Evolutionary conservation across 176 grass and related monocot species (phyloP), one percentile per base, ranked within the genome.

Genomic region (Musa acuminata): DNA sequence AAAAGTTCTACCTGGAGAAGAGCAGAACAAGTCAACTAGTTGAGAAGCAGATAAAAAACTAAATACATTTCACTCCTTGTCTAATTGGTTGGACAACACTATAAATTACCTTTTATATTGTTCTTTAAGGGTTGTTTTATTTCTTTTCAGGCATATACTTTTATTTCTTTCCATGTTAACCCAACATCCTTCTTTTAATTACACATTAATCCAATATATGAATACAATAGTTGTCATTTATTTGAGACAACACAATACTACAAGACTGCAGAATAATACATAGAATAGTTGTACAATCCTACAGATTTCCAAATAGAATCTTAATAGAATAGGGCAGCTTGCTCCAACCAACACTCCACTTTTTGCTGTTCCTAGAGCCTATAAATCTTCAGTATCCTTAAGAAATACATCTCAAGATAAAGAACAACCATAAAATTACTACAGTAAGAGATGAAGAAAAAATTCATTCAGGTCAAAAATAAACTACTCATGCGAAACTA

Each of bases 1-100:
- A 98, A 98, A 84, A 98, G 90, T 85, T 98, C 95, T 60, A 98
- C 95, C 90, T 98, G 86, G n/a, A 72, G 27, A 79, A 22, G 17
- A 51, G 35, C 2, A 51, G 62, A 26, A 80, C 62, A 12, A 52
- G 54, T 11, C 8, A 12, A 72, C 13, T 14, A 67, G 67, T 59
- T 9, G 2, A 13, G 65, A 77, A 70, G 11, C 48, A 70, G 43
- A 7, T 70, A 8, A 70, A 70, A 17, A 69, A 70, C 9, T 19
- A 70, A 65, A 70, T 70, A 51, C 19, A 50, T 70, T n/a, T 29
- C 26, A 70, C 14, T 51, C 27, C 29, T 69, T 21, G 2, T 10
- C 17, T 70, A 70, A 70, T 9, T 51, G 14, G 17, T 51, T 69
- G 14, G n/a, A 19, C 17, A 1, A 35, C 7, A 67, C 67, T 11